Percentiles rank a stretch among this genome's conserved stretches.
Conservation (phyloP, 345 rosid genomes). For the Litchi chinensis region DNA sequence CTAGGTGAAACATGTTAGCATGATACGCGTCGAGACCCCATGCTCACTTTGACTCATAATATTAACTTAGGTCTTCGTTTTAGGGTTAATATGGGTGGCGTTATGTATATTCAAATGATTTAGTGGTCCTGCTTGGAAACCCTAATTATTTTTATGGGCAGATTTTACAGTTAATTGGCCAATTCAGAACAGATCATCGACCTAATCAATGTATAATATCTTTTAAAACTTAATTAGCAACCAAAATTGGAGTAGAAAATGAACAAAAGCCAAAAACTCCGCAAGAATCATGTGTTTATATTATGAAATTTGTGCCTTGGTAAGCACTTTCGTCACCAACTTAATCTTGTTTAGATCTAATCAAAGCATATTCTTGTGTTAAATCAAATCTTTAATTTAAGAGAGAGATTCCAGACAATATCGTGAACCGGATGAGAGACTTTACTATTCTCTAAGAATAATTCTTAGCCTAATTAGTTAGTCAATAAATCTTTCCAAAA, state of each 20-base stretch:
- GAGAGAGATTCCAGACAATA: constrained; percentile 32
- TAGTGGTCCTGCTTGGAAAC: constrained; percentile 39
- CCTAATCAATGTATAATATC: constrained; percentile 25
- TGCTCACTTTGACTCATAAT: constrained; percentile 17
- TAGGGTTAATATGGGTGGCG: constrained; percentile 22
- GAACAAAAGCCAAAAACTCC: constrained; percentile 54
- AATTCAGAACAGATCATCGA: constrained; percentile 32
- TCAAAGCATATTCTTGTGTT: constrained; percentile 21
- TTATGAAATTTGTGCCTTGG: constrained; percentile 23
- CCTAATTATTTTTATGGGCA: constrained; percentile 8
- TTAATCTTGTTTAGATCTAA: constrained; percentile 19
- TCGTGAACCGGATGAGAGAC: constrained; percentile 19
- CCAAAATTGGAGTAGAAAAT: constrained; percentile 15
- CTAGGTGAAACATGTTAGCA: constrained; percentile 36
- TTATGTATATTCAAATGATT: constrained; percentile 11
- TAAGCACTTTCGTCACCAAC: constrained; percentile 30
- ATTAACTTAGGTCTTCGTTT: constrained; percentile 25
- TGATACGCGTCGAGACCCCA: constrained; percentile 40
- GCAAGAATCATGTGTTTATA: constrained; percentile 46
- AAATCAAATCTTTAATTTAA: constrained; percentile 17
- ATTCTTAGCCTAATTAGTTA: constrained; percentile 19
- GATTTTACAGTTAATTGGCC: constrained; percentile 25
- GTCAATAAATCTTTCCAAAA: constrained; percentile 29
- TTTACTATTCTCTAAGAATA: constrained; percentile 14
- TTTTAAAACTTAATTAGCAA: constrained; percentile 15